Evolutionary conservation across 352 stramenopile genomes (phyloP).

Genomic region (Phytopythium chamaehyphon): DNA sequence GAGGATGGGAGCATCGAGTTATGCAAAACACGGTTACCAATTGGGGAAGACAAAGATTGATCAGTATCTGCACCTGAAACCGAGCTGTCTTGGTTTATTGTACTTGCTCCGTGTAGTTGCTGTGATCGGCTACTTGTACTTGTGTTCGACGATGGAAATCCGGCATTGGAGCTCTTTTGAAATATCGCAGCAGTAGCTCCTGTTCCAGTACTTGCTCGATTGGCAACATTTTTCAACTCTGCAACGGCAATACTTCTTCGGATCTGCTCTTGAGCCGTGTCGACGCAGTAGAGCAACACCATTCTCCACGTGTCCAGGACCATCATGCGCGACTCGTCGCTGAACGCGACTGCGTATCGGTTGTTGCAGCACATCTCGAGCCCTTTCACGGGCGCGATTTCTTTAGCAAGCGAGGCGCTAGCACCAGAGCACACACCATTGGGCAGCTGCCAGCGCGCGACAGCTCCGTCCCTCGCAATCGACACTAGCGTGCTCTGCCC

Average conservation of each 20-base stretch:
- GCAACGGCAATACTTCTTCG: conserved; percentile 60
- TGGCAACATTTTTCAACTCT: conserved; percentile 35
- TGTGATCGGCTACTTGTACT: too few relatives aligned
- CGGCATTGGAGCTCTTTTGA: too few relatives aligned
- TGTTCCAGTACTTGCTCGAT: neutral
- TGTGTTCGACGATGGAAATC: too few relatives aligned
- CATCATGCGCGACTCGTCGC: conserved; percentile 69
- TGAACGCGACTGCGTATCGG: conserved; percentile 66
- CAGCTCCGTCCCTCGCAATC: conserved; percentile 40
- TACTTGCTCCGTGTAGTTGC: too few relatives aligned
- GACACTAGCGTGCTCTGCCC: conserved; percentile 70
- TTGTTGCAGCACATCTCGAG: conserved; percentile 75
- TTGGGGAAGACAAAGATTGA: neutral
- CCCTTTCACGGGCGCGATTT: conserved; percentile 58
- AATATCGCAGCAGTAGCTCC: too few relatives aligned
- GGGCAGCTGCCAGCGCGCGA: conserved; percentile 64
- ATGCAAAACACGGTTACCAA: neutral
- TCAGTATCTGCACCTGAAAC: neutral
- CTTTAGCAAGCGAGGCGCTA: conserved; percentile 42
- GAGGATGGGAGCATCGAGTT: neutral
- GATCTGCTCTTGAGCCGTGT: conserved; percentile 79
- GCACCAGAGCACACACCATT: conserved; percentile 59
- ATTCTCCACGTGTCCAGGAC: conserved; percentile 79
- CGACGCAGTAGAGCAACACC: conserved; percentile 59
- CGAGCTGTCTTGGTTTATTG: neutral